Evolutionary conservation across 495 filamentous ascomycete genomes (phyloP).

Genomic region (Endocarpon pusillum): DNA sequence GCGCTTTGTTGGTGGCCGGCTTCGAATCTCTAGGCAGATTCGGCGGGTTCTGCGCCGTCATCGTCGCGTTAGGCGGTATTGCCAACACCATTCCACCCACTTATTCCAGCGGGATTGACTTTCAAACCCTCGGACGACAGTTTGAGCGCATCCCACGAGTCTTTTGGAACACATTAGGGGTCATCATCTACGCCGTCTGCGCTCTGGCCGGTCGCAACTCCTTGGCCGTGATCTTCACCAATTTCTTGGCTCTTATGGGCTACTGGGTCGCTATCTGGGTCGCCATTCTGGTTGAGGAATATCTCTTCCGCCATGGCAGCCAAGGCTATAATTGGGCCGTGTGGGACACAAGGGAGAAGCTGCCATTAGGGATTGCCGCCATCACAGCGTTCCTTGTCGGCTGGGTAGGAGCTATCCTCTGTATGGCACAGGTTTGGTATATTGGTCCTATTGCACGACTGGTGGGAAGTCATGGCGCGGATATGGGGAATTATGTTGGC

Average conservation of each 20-base stretch:
- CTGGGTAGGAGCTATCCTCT: constrained; percentile 51
- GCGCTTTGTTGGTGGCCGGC: constrained; percentile 47
- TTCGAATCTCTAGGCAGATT: constrained; percentile 45
- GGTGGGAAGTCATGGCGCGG: constrained; percentile 41
- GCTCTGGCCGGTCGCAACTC: constrained; percentile 44
- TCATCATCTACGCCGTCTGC: constrained; percentile 44
- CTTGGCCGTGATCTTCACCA: constrained; percentile 48
- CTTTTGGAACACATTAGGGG: constrained; percentile 43
- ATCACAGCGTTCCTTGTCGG: constrained; percentile 46
- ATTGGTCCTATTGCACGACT: constrained; percentile 41
- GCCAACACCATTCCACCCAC: constrained; percentile 53
- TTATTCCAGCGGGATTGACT: constrained; percentile 53
- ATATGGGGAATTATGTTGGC: constrained; percentile 39
- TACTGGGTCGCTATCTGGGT: constrained; percentile 57
- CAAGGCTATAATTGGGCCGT: constrained; percentile 40
- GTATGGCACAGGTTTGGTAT: constrained; percentile 59
- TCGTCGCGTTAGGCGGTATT: constrained; percentile 55
- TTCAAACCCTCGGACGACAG: constrained; percentile 44
- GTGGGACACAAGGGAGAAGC: constrained; percentile 40
- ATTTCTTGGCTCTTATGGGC: constrained; percentile 58
- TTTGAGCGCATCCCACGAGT: constrained; percentile 39
- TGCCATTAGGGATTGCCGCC: constrained; percentile 47
- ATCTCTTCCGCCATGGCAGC: constrained; percentile 36
- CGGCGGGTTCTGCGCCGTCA: constrained; percentile 54
- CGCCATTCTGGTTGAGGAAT: constrained; percentile 45